Conservation (phyloP, 148 eudicot genomes). For the Vaccinium myrtillus region DNA sequence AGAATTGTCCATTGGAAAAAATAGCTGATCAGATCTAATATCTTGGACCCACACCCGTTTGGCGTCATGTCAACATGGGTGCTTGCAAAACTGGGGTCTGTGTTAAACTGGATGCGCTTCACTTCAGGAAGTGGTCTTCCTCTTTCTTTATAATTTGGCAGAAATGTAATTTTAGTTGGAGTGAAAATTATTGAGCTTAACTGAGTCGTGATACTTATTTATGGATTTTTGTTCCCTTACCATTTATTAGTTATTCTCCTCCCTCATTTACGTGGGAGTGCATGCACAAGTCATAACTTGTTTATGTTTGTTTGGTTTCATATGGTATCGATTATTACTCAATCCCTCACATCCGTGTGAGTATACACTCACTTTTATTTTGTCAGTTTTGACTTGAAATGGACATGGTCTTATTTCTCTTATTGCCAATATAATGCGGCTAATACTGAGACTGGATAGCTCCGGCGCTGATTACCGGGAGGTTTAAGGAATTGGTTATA, state of each 20-base stretch:
- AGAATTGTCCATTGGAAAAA: neutral
- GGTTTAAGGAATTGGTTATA: neutral
- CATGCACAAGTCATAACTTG: neutral
- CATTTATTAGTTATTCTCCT: neutral
- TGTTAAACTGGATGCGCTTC: neutral
- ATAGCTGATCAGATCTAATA: neutral
- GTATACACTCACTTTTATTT: neutral
- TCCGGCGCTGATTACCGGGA: neutral
- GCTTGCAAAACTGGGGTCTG: neutral
- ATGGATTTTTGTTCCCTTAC: neutral
- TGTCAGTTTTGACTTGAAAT: neutral
- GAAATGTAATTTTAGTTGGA: neutral
- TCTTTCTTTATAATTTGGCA: neutral
- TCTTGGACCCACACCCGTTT: neutral
- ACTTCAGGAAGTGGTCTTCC: neutral
- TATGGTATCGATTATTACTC: neutral
- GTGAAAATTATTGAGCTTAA: neutral
- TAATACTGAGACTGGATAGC: neutral
- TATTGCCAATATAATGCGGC: neutral
- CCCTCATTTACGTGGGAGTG: neutral
- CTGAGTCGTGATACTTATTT: neutral
- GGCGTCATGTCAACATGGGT: neutral
- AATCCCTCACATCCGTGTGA: neutral
- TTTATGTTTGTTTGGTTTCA: neutral
- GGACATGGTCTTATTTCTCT: neutral